A percentile compares a stretch with the other conserved stretches of the same genome.
phyloP scores from a whole-genome alignment of 176 grass and related monocot genomes.

The Chloris gayana region DNA sequence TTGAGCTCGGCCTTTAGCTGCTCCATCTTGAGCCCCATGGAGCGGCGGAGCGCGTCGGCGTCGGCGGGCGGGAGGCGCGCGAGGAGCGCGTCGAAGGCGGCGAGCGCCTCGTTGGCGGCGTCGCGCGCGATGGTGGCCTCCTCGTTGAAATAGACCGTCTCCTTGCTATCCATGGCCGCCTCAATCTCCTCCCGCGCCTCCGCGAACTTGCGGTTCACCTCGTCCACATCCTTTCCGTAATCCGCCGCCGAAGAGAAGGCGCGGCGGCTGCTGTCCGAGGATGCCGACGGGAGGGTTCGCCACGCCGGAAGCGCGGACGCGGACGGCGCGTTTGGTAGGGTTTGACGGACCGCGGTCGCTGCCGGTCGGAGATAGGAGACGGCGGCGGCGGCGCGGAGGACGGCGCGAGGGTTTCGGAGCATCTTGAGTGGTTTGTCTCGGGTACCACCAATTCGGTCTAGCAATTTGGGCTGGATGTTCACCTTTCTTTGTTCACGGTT shows the following conservation, averaged over 20 bases:
- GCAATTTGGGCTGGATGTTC: too few relatives aligned
- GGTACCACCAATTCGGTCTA: not conserved
- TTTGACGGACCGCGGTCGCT: not conserved
- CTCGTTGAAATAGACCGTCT: slow-evolving; percentile 96
- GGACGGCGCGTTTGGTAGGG: not conserved
- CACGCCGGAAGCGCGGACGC: not conserved
- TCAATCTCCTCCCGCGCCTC: slow-evolving; percentile 98
- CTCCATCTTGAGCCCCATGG: slow-evolving; percentile 99
- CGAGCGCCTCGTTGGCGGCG: slow-evolving; percentile 60
- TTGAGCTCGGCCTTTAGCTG: slow-evolving; percentile 97
- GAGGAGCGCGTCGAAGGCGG: slow-evolving; percentile 72
- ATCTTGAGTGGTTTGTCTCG: slow-evolving; percentile 42
- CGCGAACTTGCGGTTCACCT: slow-evolving; percentile 95
- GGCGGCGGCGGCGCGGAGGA: slow-evolving; percentile 65
- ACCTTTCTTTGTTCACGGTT: too few relatives aligned
- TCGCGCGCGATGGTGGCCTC: slow-evolving; percentile 85
- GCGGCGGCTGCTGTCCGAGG: not conserved
- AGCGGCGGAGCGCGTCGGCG: slow-evolving; percentile 63
- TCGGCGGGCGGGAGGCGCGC: slow-evolving; percentile 66
- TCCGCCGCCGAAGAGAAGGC: slow-evolving; percentile 51
- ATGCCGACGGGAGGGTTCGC: not conserved
- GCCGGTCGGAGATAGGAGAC: slow-evolving; percentile 28
- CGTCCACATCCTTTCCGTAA: slow-evolving; percentile 79
- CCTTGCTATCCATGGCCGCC: slow-evolving; percentile 89
- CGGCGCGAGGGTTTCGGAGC: slow-evolving; percentile 57